Evolutionary conservation across 768 basidiomycete species (phyloP), one percentile per base, ranked within the genome.

Genomic region (Agrocybe pediades): DNA sequence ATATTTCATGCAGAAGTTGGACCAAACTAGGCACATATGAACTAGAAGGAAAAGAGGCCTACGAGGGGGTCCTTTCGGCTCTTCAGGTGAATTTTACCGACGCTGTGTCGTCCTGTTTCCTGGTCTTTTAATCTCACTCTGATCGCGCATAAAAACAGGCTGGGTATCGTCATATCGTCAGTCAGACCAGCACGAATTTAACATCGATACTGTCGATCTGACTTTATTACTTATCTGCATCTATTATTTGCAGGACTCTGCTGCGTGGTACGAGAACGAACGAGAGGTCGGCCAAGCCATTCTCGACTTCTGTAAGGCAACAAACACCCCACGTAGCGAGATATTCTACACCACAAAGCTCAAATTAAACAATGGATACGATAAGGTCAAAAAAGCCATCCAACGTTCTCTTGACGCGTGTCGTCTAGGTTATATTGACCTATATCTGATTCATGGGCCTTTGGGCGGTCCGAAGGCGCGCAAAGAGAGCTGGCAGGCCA

Each of bases 321-420:
- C 76, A n/a, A 69, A 70, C 48, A 77, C 77, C 9, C 79, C 83
- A 45, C 83, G 86, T 23, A 69, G 72, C 9, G 79, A 80, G 17
- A 77, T 92, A 60, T 88, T 83, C 73, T 87, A 82, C 67, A 88
- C 85, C 25, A 88, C 86, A 17, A 88, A 90, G 69, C 75, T 88
- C 46, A 85, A 77, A 69, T 56, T 67, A 46, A 90, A 89, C 67
- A 63, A 71, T 36, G 77, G 78, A 21, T 83, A 84, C 63, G 72
- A 75, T 3, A 65, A 75, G 13, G 76, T 78, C 20, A 73, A 68
- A 53, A 72, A 77, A 49, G 69, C 77, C 29, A 83, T 89, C 55
- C 63, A 79, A 56, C 73, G 71, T 41, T 86, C 84, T 2, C 65
- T 89, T 17, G 65, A 79, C 21, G 69, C 66, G 48, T 83, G 76